phyloP scores from a whole-genome alignment of 768 basidiomycete species.

The Lactifluus subvellereus region DNA sequence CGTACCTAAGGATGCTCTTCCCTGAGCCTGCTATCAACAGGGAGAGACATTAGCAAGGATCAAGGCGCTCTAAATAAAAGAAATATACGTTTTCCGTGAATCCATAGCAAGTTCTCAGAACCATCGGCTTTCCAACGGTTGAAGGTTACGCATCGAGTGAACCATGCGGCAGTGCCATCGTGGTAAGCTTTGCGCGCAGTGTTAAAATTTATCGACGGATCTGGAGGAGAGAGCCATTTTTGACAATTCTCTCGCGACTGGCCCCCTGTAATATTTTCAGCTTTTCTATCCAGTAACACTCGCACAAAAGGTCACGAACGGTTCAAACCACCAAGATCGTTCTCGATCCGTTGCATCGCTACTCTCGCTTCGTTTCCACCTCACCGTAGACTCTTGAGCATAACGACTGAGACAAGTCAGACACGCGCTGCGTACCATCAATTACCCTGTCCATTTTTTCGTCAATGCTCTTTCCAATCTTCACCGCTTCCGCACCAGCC shows the following conservation, averaged over 20 bases:
- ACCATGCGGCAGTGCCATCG: not conserved
- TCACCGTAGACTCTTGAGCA: not conserved
- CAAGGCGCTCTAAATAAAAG: not conserved
- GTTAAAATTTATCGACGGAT: not conserved
- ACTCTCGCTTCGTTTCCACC: not conserved
- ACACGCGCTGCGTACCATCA: not conserved
- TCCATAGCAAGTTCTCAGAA: not conserved
- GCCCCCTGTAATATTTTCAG: not conserved
- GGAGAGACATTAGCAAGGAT: not conserved
- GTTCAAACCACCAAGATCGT: not conserved
- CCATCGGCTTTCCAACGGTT: not conserved
- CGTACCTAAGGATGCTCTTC: not conserved
- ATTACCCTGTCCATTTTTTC: not conserved
- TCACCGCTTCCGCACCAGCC: not conserved
- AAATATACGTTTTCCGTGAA: not conserved
- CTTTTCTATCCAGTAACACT: not conserved
- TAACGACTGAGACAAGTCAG: not conserved
- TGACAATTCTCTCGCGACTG: not conserved
- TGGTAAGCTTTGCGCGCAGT: not conserved
- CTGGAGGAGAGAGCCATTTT: not conserved
- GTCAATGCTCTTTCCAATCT: not conserved
- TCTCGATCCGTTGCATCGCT: not conserved
- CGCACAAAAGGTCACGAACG: not conserved
- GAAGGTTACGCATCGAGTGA: not conserved
- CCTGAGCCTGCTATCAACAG: not conserved